These are phyloP conservation scores for Mycena sp. DNA, from an alignment of 1,284 basidiomycete species.

Conservation along the genomic window DNA sequence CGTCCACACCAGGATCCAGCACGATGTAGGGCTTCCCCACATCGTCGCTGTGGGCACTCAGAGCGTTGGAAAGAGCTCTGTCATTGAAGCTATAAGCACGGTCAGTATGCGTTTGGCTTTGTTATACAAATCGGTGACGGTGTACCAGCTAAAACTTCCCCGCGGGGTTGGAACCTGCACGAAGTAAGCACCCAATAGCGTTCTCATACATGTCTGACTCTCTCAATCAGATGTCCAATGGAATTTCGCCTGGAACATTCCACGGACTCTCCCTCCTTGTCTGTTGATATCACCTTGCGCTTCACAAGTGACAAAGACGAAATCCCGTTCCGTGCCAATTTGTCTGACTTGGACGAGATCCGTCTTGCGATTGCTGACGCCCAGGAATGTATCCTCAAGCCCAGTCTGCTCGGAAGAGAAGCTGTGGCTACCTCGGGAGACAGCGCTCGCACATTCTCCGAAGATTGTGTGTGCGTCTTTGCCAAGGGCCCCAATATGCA, in stretches of 20 bases:
- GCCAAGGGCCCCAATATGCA: constrained; percentile 19
- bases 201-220: not conserved
- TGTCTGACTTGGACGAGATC: constrained; percentile 15
- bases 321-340: not conserved
- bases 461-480: constrained; percentile 17
- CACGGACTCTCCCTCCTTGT: not conserved
- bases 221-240: constrained; percentile 17
- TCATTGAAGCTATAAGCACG: constrained; percentile 13
- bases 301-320: not conserved
- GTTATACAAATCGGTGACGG: not conserved
- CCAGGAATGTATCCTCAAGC: constrained; percentile 7
- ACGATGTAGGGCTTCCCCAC: constrained; percentile 10
- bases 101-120: not conserved
- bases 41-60: constrained; percentile 12
- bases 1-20: constrained; percentile 5
- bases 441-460: constrained; percentile 14
- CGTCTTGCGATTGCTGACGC: constrained; percentile 7
- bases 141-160: constrained; percentile 11
- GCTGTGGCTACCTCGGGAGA: not conserved
- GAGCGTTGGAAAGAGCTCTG: constrained; percentile 13
- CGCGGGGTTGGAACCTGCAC: constrained; percentile 18
- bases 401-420: not conserved
- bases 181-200: not conserved
- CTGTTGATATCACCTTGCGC: constrained; percentile 14
- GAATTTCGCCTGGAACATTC: constrained; percentile 19